Percentiles rank a stretch among this genome's conserved stretches.
phyloP scores from a whole-genome alignment of 2,329 filamentous ascomycete species.

The Aspergillus caelatus region DNA sequence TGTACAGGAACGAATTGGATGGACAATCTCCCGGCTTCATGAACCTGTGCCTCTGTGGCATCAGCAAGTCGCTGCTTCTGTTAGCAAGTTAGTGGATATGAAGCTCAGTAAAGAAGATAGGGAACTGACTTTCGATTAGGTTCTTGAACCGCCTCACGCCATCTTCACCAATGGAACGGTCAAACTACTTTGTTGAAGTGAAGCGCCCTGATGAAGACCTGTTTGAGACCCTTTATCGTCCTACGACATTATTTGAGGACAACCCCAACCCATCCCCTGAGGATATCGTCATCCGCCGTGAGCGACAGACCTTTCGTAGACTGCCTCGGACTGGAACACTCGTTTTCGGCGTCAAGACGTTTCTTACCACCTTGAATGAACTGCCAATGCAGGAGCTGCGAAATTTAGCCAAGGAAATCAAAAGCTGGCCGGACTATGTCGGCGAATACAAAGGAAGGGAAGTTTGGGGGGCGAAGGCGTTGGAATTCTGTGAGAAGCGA shows the following conservation, averaged over 20 bases:
- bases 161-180: conserved; percentile 51
- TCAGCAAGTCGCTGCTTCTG: conserved; percentile 46
- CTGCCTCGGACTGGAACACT: conserved; percentile 49
- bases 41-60: conserved; percentile 54
- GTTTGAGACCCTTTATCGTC: conserved; percentile 50
- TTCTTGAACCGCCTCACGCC: conserved; percentile 52
- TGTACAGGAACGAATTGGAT: conserved; percentile 53
- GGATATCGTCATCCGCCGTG: conserved; percentile 52
- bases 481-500: conserved; percentile 39
- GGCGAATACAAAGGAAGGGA: conserved; percentile 49
- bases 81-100: conserved; percentile 42
- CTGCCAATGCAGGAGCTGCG: conserved; percentile 44
- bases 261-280: conserved; percentile 38
- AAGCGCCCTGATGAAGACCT: conserved; percentile 39
- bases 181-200: conserved; percentile 55
- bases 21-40: conserved; percentile 52
- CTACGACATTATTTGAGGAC: conserved; percentile 43
- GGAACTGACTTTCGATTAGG: conserved; percentile 23
- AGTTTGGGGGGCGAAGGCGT: conserved; percentile 45
- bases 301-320: conserved; percentile 54
- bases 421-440: conserved; percentile 50
- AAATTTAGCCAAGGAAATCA: conserved; percentile 48
- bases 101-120: not conserved
- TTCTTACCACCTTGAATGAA: conserved; percentile 45
- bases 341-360: conserved; percentile 55